phyloP scores from a whole-genome alignment of 2,329 filamentous ascomycete species.

The Westerdykella aurantiaca region DNA sequence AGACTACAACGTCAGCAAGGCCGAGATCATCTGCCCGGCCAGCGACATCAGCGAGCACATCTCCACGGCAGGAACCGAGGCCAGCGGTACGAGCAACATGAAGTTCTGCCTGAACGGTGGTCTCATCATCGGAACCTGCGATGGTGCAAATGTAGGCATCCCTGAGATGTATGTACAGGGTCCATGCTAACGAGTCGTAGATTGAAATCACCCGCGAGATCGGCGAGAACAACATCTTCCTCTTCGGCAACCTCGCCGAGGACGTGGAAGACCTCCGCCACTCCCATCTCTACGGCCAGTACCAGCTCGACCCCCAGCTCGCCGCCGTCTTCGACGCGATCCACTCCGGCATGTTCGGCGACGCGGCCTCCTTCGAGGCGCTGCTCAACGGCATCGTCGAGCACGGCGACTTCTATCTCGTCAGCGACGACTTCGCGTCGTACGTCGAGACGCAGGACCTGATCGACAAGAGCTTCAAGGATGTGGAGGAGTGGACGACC shows the following conservation, averaged over 20 bases:
- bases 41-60: conserved; percentile 98
- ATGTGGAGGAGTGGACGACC: conserved; percentile 86
- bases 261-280: conserved; percentile 96
- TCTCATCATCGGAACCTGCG: conserved; percentile 94
- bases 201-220: conserved; percentile 98
- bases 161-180: conserved; percentile 1
- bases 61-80: conserved; percentile 92
- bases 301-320: conserved; percentile 71
- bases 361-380: conserved; percentile 70
- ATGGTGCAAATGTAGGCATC: conserved; percentile 82
- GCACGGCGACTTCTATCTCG: conserved; percentile 95
- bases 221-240: conserved; percentile 94
- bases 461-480: conserved; percentile 85
- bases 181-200: conserved; percentile 35
- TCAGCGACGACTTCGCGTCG: conserved; percentile 94
- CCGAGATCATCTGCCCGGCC: conserved; percentile 90
- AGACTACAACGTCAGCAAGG: conserved; percentile 99
- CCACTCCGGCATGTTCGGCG: conserved; percentile 73
- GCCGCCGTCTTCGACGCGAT: conserved; percentile 79
- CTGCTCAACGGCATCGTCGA: conserved; percentile 80
- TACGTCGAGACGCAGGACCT: conserved; percentile 87
- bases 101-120: conserved; percentile 98
- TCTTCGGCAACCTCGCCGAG: conserved; percentile 93
- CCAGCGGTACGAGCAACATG: conserved; percentile 92
- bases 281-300: conserved; percentile 74